phyloP scores from a whole-genome alignment of 1,284 basidiomycete species.

The Fomitopsis pinicola region DNA sequence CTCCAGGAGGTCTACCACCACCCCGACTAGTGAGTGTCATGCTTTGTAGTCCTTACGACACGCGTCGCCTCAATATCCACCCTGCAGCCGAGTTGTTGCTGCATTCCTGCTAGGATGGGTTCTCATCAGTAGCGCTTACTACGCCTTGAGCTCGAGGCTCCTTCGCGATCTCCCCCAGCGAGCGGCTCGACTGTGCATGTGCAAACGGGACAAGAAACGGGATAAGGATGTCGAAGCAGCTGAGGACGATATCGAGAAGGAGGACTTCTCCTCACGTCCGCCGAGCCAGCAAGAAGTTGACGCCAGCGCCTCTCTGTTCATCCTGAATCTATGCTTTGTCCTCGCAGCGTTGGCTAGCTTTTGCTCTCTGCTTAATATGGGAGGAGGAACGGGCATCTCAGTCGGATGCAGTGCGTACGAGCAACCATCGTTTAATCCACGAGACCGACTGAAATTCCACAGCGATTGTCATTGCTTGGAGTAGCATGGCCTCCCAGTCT shows the following conservation, averaged over 20 bases:
- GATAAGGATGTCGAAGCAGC: slow-evolving; percentile 5
- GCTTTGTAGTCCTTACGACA: background rate
- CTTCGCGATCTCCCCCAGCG: slow-evolving; percentile 2
- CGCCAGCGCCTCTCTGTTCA: slow-evolving; percentile 31
- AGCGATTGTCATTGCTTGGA: slow-evolving; percentile 50
- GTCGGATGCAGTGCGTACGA: slow-evolving; percentile 36
- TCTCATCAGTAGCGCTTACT: slow-evolving; percentile 40
- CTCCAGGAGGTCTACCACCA: slow-evolving; percentile 17
- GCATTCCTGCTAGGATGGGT: slow-evolving; percentile 49
- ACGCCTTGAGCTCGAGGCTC: slow-evolving; percentile 9
- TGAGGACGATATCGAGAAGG: slow-evolving; percentile 6
- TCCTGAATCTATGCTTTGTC: slow-evolving; percentile 40
- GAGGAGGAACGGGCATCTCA: slow-evolving; percentile 17
- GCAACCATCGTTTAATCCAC: background rate
- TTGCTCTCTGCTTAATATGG: slow-evolving; percentile 36
- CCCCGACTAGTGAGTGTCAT: slow-evolving; percentile 26
- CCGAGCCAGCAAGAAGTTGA: slow-evolving; percentile 7
- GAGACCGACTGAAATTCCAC: slow-evolving; percentile 1
- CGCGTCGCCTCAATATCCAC: background rate
- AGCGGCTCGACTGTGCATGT: slow-evolving; percentile 5
- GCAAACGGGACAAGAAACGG: background rate
- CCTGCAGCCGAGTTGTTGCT: slow-evolving; percentile 35
- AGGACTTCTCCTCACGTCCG: background rate
- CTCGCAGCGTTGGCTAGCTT: slow-evolving; percentile 42
- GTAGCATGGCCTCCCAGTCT: slow-evolving; percentile 39